These are phyloP conservation scores for Candida caryicola DNA, from an alignment of 805 yeast species.

Conservation along the genomic window DNA sequence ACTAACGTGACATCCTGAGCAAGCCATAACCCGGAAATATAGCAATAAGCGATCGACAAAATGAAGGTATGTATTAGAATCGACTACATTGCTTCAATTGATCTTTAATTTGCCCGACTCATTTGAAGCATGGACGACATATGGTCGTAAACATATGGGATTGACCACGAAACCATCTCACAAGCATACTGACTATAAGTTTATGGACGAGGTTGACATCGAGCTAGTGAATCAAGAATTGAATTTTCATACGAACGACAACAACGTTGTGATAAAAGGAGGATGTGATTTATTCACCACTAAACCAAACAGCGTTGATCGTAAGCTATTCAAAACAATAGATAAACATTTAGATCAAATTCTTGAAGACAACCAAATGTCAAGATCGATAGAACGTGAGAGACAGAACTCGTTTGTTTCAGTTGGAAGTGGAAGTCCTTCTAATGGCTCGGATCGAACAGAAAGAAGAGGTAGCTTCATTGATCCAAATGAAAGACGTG, in stretches of 20 bases:
- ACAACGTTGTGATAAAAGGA: constrained; percentile 60
- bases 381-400: constrained; percentile 37
- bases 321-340: constrained; percentile 81
- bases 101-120: no score
- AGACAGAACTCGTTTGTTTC: constrained; percentile 36
- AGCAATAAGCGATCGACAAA: no score
- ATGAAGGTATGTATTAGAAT: constrained; percentile 15
- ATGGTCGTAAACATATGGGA: no score
- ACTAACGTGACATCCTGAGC: no score
- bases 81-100: no score
- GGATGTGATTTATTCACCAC: constrained; percentile 94
- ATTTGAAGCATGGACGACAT: no score
- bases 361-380: constrained; percentile 43
- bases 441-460: constrained; percentile 4
- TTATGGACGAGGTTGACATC: constrained; percentile 90
- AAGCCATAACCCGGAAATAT: no score
- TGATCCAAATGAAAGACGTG: constrained; percentile 15
- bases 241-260: constrained; percentile 38
- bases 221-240: constrained; percentile 86
- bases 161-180: no score
- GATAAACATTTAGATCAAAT: constrained; percentile 72
- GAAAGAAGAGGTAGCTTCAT: constrained; percentile 23
- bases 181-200: constrained; percentile 44
- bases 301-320: constrained; percentile 86
- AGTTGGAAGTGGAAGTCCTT: constrained; percentile 35